Base-by-base conservation (phyloP, 2,329 filamentous ascomycete species). In the Chrysoporthe austroafricana region DNA sequence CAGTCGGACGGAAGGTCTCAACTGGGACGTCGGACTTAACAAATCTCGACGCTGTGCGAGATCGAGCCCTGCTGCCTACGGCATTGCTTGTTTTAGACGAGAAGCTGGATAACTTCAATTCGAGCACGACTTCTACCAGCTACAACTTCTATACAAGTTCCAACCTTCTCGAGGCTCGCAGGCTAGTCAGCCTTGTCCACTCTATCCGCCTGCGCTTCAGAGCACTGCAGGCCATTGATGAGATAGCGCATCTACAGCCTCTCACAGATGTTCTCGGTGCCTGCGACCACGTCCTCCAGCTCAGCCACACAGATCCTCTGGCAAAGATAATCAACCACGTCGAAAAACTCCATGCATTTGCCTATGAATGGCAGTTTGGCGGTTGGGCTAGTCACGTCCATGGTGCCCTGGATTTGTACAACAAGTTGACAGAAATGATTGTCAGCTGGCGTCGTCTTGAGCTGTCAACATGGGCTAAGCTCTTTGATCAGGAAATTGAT, bases 111-210 rank as follows among this genome's bases (percentile, higher is more conserved):
- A 80, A 81, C 75, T 84, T 85, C 62, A 77, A 76, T 32, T 75
- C 76, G 2, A 72, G 71, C 1, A 72, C 78, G 6, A 79, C 79
- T 4, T 74, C 80, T 2, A 72, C 79, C 0, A 78, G 81, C 34
- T 96, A 95, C 81, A 97, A 97, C 79, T 97, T 99, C 77, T 99
- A 99, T 78, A 90, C 87, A 0, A 90, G 97, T 73, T 78, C 90
- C 2, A 96, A 98, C 73, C 80, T 95, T 14, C 77, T 82, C 1
- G 93, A 98, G 79, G 89, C 89, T 11, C 89, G 91, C 69, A 91
- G 89, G 69, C 84, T 97, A 4, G 88, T 96, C 36, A 79, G 77
- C 0, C 80, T 97, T 9, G 83, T 93, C 13, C 85, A 89, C 73
- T 87, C 88, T 62, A 87, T 95, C 58, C 89, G 91, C 74, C 76